Evolutionary conservation across 2,329 filamentous ascomycete species (phyloP), one percentile per base, ranked within the genome.

Genomic region (Trichoderma sp.): DNA sequence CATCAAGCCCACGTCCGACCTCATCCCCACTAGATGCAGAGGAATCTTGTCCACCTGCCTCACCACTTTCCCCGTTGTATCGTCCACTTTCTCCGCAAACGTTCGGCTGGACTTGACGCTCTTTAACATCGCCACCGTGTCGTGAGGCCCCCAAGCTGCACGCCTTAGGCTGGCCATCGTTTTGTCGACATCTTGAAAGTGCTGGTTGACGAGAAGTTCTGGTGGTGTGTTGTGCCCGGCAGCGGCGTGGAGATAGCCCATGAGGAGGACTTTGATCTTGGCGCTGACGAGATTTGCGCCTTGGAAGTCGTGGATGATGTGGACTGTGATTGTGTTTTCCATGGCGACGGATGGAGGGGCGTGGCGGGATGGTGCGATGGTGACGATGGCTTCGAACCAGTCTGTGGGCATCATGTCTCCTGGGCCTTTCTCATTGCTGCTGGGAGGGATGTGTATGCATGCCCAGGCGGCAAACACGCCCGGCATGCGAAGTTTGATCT

Each of bases 401-500:
- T 83, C 80, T 4, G 76, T 70, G 0, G 81, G 77, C 4, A 67
- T 14, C n/a, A 49, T 27, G 2, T 81, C 62, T 3, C 81, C 79
- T 2, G 75, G 71, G 0, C 73, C 75, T n/a, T 21, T 47, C 0
- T 11, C 56, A 1, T 33, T 11, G 24, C 59, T 58, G 8, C 13
- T 47, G 27, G 27, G 76, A 0, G 67, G 35, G 0, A 80, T 78
- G 1, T 69, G 47, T 2, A 88, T 73, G 0, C 83, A 78, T 0
- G 84, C 86, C 89, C 90, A 92, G 3, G 88, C 89, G 49, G 90
- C 88, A 73, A 89, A 92, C 7, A 89, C 83, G 0, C 90, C 90
- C 14, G 81, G 79, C 61, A 92, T 81, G 3, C 85, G 83, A 71
- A 86, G 78, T 27, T 83, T 80, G 52, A 90, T 76, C 40, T 86